These are phyloP conservation scores for Sicyos edulis DNA, from an alignment of 306 rosid species.

Conservation along the genomic window DNA sequence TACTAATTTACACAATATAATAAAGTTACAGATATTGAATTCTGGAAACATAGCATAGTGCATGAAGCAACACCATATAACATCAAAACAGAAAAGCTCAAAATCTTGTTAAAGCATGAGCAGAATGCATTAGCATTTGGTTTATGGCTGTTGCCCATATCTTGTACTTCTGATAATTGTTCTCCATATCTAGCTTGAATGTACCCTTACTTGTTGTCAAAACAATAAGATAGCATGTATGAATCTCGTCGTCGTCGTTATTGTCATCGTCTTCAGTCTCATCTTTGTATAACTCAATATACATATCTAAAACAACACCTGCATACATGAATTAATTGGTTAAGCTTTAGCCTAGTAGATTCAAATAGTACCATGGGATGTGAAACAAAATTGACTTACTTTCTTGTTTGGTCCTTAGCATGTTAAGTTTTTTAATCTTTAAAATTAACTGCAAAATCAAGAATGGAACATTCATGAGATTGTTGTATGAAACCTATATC, in stretches of 20 bases:
- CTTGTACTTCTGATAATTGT: conserved; percentile 56
- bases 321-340: neutral
- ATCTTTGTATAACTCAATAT: conserved; percentile 26
- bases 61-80: conserved; percentile 12
- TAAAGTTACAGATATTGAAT: conserved; percentile 9
- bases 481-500: neutral
- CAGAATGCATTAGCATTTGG: conserved; percentile 62
- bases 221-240: conserved; percentile 70
- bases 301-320: conserved; percentile 15
- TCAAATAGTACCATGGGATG: neutral
- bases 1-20: conserved; percentile 13
- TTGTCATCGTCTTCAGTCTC: conserved; percentile 43
- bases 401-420: conserved; percentile 59
- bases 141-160: conserved; percentile 69
- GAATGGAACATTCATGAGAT: neutral
- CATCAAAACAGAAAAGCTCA: neutral
- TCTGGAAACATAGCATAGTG: neutral
- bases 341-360: neutral
- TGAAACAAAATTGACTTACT: conserved; percentile 35
- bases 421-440: conserved; percentile 54
- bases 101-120: conserved; percentile 59
- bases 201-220: conserved; percentile 62
- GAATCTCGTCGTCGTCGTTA: conserved; percentile 28
- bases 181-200: conserved; percentile 84
- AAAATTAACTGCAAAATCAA: conserved; percentile 53